Conservation (phyloP, 192 early-diverging fungal species). For the Neocallimastix lanati region DNA sequence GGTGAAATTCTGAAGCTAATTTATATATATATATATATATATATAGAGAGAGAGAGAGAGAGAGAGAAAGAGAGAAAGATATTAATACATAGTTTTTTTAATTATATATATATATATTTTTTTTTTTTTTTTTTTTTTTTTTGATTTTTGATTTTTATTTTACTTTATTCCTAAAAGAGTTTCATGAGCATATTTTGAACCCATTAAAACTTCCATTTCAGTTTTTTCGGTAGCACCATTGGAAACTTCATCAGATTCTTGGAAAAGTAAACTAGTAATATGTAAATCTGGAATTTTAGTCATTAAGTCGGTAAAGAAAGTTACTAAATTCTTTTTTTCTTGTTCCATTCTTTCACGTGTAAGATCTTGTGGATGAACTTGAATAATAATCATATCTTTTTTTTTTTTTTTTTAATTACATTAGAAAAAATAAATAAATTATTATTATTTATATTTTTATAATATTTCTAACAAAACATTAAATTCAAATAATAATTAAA, state of each 20-base stretch:
- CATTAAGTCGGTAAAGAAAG: not conserved
- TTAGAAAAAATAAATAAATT: too few relatives aligned
- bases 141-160: too few relatives aligned
- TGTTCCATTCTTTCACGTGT: slow-evolving; percentile 13
- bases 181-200: slow-evolving; percentile 40
- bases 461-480: too few relatives aligned
- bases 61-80: too few relatives aligned
- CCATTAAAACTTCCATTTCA: slow-evolving; percentile 21
- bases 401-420: too few relatives aligned
- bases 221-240: slow-evolving; percentile 35
- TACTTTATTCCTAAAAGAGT: slow-evolving; percentile 25
- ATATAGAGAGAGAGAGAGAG: too few relatives aligned
- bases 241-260: slow-evolving; percentile 20
- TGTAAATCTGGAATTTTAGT: not conserved
- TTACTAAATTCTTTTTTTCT: slow-evolving; percentile 9
- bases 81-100: too few relatives aligned
- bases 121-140: slow-evolving; percentile 6
- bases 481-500: too few relatives aligned
- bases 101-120: not conserved
- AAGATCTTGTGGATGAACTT: slow-evolving; percentile 25
- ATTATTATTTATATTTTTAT: too few relatives aligned
- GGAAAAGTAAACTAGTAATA: slow-evolving; percentile 1
- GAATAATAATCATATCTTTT: slow-evolving; percentile 45
- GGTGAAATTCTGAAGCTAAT: slow-evolving; percentile 49
- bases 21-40: not conserved